Base-by-base conservation (phyloP, 148 eudicot species). In the Cornus florida region DNA sequence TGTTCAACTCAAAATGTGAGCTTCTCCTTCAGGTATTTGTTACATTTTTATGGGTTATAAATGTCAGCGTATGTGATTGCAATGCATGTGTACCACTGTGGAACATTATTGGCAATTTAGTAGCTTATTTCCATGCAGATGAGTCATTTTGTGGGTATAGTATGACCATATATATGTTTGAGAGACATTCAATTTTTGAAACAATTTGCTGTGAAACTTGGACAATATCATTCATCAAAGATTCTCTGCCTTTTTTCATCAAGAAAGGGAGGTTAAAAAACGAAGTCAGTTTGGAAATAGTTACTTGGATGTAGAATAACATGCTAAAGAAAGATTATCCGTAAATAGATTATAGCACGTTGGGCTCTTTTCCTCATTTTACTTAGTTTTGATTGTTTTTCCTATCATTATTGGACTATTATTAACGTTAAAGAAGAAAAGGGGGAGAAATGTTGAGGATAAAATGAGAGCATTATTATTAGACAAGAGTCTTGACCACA, bases 1-100 rank as follows among this genome's bases (percentile, higher is more conserved):
- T 95, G 79, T 95, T 95, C 71, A 95, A 93, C 79, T 90, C 97
- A 41, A 95, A 93, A 72, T 93, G 92, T 70, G 99, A 95, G 87
- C 76, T 93, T 56, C 88, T 95, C 56, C 99, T 95, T 86, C 99
- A 92, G 97, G 97, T 95, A 83, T 68, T 57, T 48, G 28, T 16
- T 38, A 16, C 32, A 56, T 9, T 66, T 28, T 38, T 31, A 14
- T 69, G 7, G 53, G 48, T 17, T 20, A 33, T 64, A 67, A 73
- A 71, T 72, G 60, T 32, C 53, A 43, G 22, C 72, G 22, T 57
- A 6, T 74, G 43, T 76, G 53, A 32, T 76, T 46, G 38, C 67
- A 39, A 31, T 31, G 17, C 17, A 12, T 14, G 7, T 68, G 33
- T 68, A n/a, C 1, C 10, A 66, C 4, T 23, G 28, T 24, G 16